phyloP scores from a whole-genome alignment of 352 stramenopile species.

The Phytophthora foliorum region DNA sequence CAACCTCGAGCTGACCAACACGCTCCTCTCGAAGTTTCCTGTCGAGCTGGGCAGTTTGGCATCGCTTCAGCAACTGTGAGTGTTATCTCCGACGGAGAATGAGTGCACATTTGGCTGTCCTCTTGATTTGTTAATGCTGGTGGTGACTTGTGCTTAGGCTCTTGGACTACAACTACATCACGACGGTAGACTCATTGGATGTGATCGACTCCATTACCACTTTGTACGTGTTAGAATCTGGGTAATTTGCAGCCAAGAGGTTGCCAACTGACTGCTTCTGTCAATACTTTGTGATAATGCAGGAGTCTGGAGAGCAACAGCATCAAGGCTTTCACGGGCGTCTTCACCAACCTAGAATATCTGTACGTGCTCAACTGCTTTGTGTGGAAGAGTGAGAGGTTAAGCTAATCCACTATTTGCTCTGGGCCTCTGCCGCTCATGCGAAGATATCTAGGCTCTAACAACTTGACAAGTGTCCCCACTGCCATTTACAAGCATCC shows the following conservation, averaged over 20 bases:
- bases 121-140: background rate
- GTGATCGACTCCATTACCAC: constrained; percentile 34
- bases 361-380: constrained; percentile 30
- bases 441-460: constrained; percentile 58
- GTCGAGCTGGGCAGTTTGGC: constrained; percentile 14
- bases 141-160: constrained; percentile 18
- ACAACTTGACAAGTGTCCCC: constrained; percentile 59
- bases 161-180: constrained; percentile 46
- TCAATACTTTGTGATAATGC: background rate
- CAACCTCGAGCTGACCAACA: constrained; percentile 41
- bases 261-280: constrained; percentile 1
- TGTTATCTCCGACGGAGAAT: background rate
- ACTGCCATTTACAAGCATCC: constrained; percentile 54
- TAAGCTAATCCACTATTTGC: background rate
- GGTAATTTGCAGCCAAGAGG: background rate
- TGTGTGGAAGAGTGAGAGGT: background rate
- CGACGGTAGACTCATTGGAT: constrained; percentile 25
- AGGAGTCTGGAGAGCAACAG: constrained; percentile 67
- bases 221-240: constrained; percentile 1
- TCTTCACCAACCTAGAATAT: constrained; percentile 57
- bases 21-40: constrained; percentile 26
- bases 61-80: constrained; percentile 19
- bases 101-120: background rate
- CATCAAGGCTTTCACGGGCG: constrained; percentile 51
- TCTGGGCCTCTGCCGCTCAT: background rate